phyloP scores from a whole-genome alignment of 495 filamentous ascomycete genomes.

The Trichoderma reesei region DNA sequence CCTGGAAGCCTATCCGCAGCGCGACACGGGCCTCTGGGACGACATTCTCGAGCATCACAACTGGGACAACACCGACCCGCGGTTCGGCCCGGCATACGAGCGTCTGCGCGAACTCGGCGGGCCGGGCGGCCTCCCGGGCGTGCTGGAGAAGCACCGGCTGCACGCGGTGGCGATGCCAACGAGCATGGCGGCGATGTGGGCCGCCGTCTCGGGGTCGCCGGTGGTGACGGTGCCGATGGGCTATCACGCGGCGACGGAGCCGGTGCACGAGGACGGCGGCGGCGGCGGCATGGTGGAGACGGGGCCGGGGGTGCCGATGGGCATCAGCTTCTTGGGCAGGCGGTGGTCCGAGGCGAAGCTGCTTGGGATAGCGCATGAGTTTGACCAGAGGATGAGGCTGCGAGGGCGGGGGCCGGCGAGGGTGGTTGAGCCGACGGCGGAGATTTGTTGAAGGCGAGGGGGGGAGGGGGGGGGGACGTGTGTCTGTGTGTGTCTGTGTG shows the following conservation, averaged over 20 bases:
- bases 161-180: conserved; percentile 33
- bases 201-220: conserved; percentile 27
- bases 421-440: conserved; percentile 35
- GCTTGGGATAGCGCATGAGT: conserved; percentile 53
- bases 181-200: conserved; percentile 17
- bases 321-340: conserved; percentile 46
- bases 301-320: conserved; percentile 33
- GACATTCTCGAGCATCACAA: conserved; percentile 19
- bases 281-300: conserved; percentile 14
- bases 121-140: conserved; percentile 25
- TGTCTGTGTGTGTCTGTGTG: too few species aligned
- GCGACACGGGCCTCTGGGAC: conserved; percentile 29
- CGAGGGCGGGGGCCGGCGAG: conserved; percentile 32
- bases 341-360: conserved; percentile 43
- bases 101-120: conserved; percentile 23
- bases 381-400: conserved; percentile 48
- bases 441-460: conserved; percentile 17
- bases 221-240: conserved; percentile 36
- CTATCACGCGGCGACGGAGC: conserved; percentile 18
- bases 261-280: conserved; percentile 3
- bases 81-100: conserved; percentile 35
- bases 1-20: conserved; percentile 26
- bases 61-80: conserved; percentile 31
- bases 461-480: too few species aligned
- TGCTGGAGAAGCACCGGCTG: conserved; percentile 26